Evolutionary conservation across 202 grass and related monocot genomes (phyloP).

Genomic region (Setaria viridis): DNA sequence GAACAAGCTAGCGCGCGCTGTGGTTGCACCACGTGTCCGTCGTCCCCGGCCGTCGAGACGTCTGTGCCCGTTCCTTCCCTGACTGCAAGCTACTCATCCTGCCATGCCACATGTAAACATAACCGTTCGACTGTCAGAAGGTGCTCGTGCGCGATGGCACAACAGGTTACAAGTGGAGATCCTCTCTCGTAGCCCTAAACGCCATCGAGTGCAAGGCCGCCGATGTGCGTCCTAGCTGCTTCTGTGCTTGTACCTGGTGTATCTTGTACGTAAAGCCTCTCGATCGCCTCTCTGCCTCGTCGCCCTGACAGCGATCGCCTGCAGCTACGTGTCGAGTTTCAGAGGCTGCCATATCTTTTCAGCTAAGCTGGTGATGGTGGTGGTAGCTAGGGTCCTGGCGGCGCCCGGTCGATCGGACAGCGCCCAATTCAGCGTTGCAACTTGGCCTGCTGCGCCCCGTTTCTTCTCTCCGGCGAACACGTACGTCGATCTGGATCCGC

Average conservation of each 20-base stretch:
- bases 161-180: slow-evolving; percentile 41
- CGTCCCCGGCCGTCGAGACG: not conserved
- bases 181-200: slow-evolving; percentile 35
- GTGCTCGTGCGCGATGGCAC: slow-evolving; percentile 5
- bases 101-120: not conserved
- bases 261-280: slow-evolving; percentile 64
- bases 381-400: slow-evolving; percentile 14
- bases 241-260: slow-evolving; percentile 41
- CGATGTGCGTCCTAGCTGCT: not conserved
- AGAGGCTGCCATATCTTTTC: slow-evolving; percentile 36
- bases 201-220: slow-evolving; percentile 44
- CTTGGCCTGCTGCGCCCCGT: slow-evolving; percentile 3
- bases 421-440: slow-evolving; percentile 35
- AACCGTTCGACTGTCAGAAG: slow-evolving; percentile 33
- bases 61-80: not conserved
- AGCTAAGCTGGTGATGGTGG: slow-evolving; percentile 29
- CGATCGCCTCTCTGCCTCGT: not conserved
- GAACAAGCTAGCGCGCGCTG: no score
- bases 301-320: not conserved
- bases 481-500: slow-evolving; percentile 1
- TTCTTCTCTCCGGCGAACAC: slow-evolving; percentile 43
- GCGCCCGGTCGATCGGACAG: slow-evolving; percentile 24
- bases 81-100: not conserved
- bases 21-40: slow-evolving; percentile 32
- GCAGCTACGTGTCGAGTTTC: slow-evolving; percentile 49